phyloP scores from a whole-genome alignment of 1,284 basidiomycete species.

The Meira nashicola region DNA sequence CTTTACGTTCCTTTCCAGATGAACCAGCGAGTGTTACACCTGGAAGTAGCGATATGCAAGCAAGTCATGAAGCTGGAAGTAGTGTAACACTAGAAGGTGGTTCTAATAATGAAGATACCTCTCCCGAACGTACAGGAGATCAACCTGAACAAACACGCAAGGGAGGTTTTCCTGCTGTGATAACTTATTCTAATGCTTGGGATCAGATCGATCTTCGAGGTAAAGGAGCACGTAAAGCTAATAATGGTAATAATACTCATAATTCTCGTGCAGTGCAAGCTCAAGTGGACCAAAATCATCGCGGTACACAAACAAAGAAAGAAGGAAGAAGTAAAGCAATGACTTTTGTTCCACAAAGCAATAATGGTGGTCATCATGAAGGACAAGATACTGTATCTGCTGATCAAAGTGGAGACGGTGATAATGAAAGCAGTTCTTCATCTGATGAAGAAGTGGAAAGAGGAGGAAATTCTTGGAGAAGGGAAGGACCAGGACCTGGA shows the following conservation, averaged over 20 bases:
- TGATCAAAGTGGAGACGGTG: constrained; percentile 35
- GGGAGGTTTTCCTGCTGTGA: constrained; percentile 23
- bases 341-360: not conserved
- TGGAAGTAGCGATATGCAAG: constrained; percentile 12
- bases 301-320: constrained; percentile 22
- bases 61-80: constrained; percentile 12
- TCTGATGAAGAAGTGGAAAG: constrained; percentile 17
- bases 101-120: not conserved
- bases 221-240: not conserved
- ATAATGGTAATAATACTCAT: not conserved
- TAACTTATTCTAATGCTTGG: constrained; percentile 39
- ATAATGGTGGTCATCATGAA: not conserved
- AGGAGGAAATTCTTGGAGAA: constrained; percentile 3
- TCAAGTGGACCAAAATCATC: constrained; percentile 5
- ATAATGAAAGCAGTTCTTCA: constrained; percentile 34
- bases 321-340: constrained; percentile 21
- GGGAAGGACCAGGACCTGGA: constrained; percentile 8
- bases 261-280: not conserved
- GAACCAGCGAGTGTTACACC: constrained; percentile 17
- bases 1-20: constrained; percentile 36
- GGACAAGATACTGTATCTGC: not conserved
- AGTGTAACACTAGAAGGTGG: not conserved
- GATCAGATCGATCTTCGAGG: constrained; percentile 19
- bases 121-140: not conserved
- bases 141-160: constrained; percentile 5